A percentile compares a stretch with the other conserved stretches of the same genome.
phyloP scores from a whole-genome alignment of 257 asterid species.

The Gynochthodes officinalis region DNA sequence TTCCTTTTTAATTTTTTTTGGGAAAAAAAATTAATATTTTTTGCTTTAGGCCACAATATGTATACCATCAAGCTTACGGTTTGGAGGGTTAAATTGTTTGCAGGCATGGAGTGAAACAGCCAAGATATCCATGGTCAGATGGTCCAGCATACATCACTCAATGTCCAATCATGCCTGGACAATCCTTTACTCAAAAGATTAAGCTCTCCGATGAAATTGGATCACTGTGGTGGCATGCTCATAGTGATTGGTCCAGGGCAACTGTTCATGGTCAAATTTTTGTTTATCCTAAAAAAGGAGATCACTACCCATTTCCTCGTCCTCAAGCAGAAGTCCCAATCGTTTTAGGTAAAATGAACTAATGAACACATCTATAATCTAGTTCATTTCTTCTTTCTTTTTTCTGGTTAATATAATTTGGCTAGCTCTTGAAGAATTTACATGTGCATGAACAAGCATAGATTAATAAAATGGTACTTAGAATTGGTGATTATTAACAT shows the following conservation, averaged over 20 bases:
- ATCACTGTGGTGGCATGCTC: constrained; percentile 80
- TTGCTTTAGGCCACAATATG: too few species aligned
- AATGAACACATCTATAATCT: too few species aligned
- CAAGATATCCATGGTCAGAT: constrained; percentile 69
- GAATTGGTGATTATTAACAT: background rate
- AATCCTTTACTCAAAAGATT: constrained; percentile 40
- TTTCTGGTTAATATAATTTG: background rate
- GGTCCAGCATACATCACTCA: constrained; percentile 65
- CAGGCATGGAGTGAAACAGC: constrained; percentile 78
- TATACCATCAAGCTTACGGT: too few species aligned
- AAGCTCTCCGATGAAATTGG: constrained; percentile 59
- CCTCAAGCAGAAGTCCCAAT: constrained; percentile 58
- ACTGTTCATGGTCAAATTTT: constrained; percentile 67
- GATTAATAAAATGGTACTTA: background rate
- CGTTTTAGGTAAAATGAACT: constrained; percentile 39
- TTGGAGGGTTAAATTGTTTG: too few species aligned
- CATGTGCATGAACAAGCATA: too few species aligned
- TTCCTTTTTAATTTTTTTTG: background rate
- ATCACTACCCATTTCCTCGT: constrained; percentile 40
- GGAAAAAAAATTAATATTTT: too few species aligned
- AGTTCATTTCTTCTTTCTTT: background rate
- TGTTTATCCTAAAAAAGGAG: constrained; percentile 38
- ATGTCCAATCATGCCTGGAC: constrained; percentile 62
- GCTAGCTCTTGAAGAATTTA: background rate
- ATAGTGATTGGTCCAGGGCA: constrained; percentile 66